phyloP scores from a whole-genome alignment of 2,329 filamentous ascomycete genomes.

The Fusarium pininemorale region DNA sequence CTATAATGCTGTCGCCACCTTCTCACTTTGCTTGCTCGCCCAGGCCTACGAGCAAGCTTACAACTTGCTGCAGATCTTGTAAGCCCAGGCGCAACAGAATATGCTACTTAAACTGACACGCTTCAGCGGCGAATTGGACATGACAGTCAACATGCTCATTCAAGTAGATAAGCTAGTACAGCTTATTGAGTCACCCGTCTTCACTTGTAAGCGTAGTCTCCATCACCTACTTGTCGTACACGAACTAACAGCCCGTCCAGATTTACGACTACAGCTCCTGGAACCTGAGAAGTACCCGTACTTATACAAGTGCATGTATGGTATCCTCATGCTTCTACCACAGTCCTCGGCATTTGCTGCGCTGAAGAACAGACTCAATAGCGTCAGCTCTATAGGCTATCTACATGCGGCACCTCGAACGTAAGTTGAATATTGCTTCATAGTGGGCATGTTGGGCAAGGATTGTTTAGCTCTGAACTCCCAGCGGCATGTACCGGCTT shows the following conservation, averaged over 20 bases:
- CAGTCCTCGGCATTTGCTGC: slow-evolving; percentile 98
- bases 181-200: slow-evolving; percentile 94
- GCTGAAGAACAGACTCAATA: slow-evolving; percentile 94
- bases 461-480: not conserved
- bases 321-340: slow-evolving; percentile 95
- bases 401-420: slow-evolving; percentile 82
- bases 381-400: slow-evolving; percentile 96
- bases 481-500: not conserved
- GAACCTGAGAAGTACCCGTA: slow-evolving; percentile 96
- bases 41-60: slow-evolving; percentile 99
- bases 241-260: slow-evolving; percentile 54
- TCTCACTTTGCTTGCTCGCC: slow-evolving; percentile 92
- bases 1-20: slow-evolving; percentile 97
- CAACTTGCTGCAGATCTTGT: slow-evolving; percentile 95
- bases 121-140: slow-evolving; percentile 89
- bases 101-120: not conserved
- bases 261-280: slow-evolving; percentile 91
- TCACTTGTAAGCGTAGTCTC: slow-evolving; percentile 79
- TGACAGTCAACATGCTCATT: slow-evolving; percentile 98
- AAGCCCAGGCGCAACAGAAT: slow-evolving; percentile 41
- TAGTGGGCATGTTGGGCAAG: not conserved
- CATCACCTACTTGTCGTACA: not conserved
- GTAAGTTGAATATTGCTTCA: slow-evolving; percentile 57
- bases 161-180: slow-evolving; percentile 99
- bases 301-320: slow-evolving; percentile 97